phyloP scores from a whole-genome alignment of 2,329 filamentous ascomycete genomes.

The Fusarium nanum region DNA sequence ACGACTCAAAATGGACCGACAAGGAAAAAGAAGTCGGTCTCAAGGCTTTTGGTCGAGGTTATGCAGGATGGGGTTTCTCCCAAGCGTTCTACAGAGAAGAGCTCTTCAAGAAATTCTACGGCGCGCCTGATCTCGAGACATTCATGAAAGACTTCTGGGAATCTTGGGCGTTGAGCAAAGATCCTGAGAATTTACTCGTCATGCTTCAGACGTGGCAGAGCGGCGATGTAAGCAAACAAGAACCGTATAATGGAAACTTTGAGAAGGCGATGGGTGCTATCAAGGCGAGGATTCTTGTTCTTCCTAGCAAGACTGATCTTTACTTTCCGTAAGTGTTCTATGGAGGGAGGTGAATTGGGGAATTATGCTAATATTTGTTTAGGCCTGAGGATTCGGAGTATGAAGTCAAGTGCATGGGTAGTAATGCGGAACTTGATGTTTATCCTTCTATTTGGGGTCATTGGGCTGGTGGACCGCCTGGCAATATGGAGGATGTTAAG shows the following conservation, averaged over 20 bases:
- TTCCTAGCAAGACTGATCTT: slow-evolving; percentile 79
- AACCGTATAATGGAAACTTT: slow-evolving; percentile 75
- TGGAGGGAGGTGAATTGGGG: not conserved
- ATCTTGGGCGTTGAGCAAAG: slow-evolving; percentile 76
- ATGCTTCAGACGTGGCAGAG: slow-evolving; percentile 86
- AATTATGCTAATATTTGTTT: not conserved
- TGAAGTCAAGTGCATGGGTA: slow-evolving; percentile 68
- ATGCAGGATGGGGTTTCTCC: slow-evolving; percentile 85
- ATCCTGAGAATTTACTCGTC: slow-evolving; percentile 78
- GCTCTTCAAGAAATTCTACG: slow-evolving; percentile 72
- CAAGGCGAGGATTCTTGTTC: slow-evolving; percentile 76
- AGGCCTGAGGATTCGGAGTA: slow-evolving; percentile 79
- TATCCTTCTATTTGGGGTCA: slow-evolving; percentile 59
- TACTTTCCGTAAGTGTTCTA: slow-evolving; percentile 71
- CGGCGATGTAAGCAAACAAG: slow-evolving; percentile 75
- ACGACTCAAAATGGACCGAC: slow-evolving; percentile 53
- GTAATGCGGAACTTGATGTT: slow-evolving; percentile 50
- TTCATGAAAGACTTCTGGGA: slow-evolving; percentile 85
- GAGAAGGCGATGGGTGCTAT: slow-evolving; percentile 74
- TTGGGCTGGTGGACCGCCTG: slow-evolving; percentile 75
- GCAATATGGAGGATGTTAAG: slow-evolving; percentile 75
- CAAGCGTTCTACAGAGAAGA: slow-evolving; percentile 81
- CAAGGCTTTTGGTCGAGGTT: slow-evolving; percentile 78
- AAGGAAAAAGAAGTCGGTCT: slow-evolving; percentile 58
- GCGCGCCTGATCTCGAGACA: slow-evolving; percentile 75